These are phyloP conservation scores for Laburnicola sp. DNA, from an alignment of 2,329 filamentous ascomycete species.

Conservation along the genomic window DNA sequence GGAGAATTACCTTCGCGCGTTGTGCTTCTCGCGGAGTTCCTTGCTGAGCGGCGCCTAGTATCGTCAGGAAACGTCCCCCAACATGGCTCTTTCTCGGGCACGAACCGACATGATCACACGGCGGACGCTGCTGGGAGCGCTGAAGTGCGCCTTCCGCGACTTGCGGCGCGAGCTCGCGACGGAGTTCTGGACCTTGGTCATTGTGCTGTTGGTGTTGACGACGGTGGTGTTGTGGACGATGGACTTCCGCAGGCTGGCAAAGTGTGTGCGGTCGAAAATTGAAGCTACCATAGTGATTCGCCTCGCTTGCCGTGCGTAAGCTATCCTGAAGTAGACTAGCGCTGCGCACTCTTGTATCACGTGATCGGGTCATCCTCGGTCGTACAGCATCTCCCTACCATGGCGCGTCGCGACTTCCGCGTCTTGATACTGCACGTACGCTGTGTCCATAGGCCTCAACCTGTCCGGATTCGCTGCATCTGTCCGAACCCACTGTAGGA, in stretches of 20 bases:
- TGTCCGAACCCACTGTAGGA: too few relatives aligned
- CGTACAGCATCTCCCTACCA: too few relatives aligned
- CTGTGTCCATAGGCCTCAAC: too few relatives aligned
- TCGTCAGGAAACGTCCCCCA: slow-evolving; percentile 36
- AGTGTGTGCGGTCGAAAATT: slow-evolving; percentile 20
- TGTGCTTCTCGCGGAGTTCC: slow-evolving; percentile 99
- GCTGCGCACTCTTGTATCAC: too few relatives aligned
- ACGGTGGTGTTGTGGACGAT: slow-evolving; percentile 25
- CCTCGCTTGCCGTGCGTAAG: slow-evolving; percentile 15
- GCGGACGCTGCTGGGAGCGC: slow-evolving; percentile 89
- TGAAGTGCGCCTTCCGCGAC: slow-evolving; percentile 98
- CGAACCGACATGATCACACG: slow-evolving; percentile 82
- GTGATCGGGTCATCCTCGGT: too few relatives aligned
- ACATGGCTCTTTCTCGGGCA: slow-evolving; percentile 56
- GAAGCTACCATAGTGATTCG: too few relatives aligned
- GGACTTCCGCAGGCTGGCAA: slow-evolving; percentile 16
- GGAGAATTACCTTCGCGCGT: slow-evolving; percentile 83
- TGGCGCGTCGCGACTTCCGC: too few relatives aligned
- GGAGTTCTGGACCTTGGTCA: slow-evolving; percentile 68
- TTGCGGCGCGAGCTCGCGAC: slow-evolving; percentile 89
- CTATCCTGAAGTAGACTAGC: neutral
- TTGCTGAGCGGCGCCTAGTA: slow-evolving; percentile 53
- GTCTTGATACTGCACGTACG: neutral
- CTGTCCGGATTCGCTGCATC: too few relatives aligned
- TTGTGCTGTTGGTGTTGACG: slow-evolving; percentile 54